Evolutionary conservation across 169 alveolate species (phyloP), one percentile per base, ranked within the genome.

Genomic region (Cryptosporidium felis): DNA sequence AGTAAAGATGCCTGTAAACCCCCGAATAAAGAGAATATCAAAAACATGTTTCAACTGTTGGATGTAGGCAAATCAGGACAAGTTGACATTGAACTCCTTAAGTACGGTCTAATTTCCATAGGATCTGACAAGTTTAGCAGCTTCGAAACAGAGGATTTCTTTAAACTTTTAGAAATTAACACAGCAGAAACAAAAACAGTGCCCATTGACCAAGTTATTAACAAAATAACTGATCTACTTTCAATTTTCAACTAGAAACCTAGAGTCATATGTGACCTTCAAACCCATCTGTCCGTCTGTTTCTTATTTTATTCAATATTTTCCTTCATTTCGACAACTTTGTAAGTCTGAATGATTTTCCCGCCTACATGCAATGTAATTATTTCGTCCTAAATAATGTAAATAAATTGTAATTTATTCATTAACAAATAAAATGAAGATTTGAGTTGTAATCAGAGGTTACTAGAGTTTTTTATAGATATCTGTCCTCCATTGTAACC

Each of bases 281-380:
- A 32, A 36, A 36, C 28, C 23, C 23, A 38, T 16, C 23, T 23
- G n/a, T 61, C 12, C 3, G 23, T 10, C 40, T 16, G 18, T 60
- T 16, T 30, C 5, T 16, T 36, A n/a, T 18, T 21, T 34, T 34
- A 0, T 38, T 14, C 2, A 56, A 23, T 34, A 9, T 10, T 34
- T 1, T 12, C 40, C 40, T 34, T 38, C 40, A 16, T 56, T 12
- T n/a, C 28, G 0, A 28, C 45, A 1, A 49, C 32, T 56, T 56
- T 32, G n/a, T n/a, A n/a, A n/a, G 12, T 56, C 32, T 45, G 63
- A 23, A 65, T 46, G 46, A 40, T 47, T 42, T 63, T 65, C 60
- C 81, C 81, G 81, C 81, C 81, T 65, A 9, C 81, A 65, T 65
- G 81, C 32, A 56, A 10, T 56, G 21, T n/a, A 18, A 12, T n/a